phyloP scores from a whole-genome alignment of 148 eudicot genomes.

The Cornus florida region DNA sequence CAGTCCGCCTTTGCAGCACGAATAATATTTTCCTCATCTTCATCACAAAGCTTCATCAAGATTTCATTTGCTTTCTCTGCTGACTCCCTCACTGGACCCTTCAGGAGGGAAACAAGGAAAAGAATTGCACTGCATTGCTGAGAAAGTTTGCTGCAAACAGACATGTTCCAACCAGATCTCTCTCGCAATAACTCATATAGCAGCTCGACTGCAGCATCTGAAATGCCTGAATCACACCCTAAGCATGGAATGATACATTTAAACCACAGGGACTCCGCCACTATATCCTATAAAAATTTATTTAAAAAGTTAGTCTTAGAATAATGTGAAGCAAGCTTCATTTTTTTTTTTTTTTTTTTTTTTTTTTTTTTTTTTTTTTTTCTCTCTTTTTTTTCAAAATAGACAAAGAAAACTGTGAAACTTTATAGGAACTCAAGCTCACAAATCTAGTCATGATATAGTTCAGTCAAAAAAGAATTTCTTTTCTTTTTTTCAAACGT shows the following conservation, averaged over 20 bases:
- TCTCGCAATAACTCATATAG: slow-evolving; percentile 32
- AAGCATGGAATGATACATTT: slow-evolving; percentile 31
- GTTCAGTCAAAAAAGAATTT: too few relatives aligned
- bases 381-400: not conserved
- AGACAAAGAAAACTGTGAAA: too few relatives aligned
- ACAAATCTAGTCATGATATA: too few relatives aligned
- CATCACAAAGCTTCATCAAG: slow-evolving; percentile 37
- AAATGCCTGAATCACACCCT: slow-evolving; percentile 23
- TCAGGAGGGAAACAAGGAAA: slow-evolving; percentile 27
- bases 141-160: slow-evolving; percentile 28
- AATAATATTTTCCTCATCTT: slow-evolving; percentile 35
- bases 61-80: slow-evolving; percentile 35
- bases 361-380: not conserved
- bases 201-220: slow-evolving; percentile 37
- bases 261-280: slow-evolving; percentile 30
- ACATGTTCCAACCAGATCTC: slow-evolving; percentile 25
- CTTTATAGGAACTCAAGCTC: too few relatives aligned
- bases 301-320: not conserved
- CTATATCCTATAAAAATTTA: slow-evolving; percentile 22
- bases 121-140: slow-evolving; percentile 24
- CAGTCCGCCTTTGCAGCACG: slow-evolving; percentile 36
- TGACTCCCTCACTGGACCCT: slow-evolving; percentile 9
- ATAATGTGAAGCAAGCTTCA: not conserved
- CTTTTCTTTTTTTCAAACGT: too few relatives aligned
- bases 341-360: not conserved